These are phyloP conservation scores for Truncatella angustata DNA, from an alignment of 2,329 filamentous ascomycete species.

Conservation along the genomic window DNA sequence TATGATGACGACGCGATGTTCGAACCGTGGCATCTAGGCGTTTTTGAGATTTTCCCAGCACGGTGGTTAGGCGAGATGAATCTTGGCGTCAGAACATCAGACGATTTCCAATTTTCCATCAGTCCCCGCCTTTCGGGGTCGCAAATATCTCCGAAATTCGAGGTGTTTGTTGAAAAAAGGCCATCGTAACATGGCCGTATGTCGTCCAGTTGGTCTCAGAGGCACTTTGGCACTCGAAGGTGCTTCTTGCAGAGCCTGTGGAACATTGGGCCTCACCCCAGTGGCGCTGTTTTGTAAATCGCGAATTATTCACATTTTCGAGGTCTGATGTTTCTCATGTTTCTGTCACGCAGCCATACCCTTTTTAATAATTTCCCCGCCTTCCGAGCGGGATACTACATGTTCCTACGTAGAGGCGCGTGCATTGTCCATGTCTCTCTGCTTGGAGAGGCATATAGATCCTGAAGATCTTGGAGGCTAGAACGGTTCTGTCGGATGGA, in stretches of 20 bases:
- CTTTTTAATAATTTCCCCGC: no score
- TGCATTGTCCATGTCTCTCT: neutral
- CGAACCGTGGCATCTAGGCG: neutral
- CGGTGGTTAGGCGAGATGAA: conserved; percentile 1
- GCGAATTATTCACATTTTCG: neutral
- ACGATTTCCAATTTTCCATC: conserved; percentile 3
- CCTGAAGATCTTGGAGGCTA: no score
- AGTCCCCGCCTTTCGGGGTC: neutral
- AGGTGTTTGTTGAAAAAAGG: neutral
- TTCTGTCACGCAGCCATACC: no score
- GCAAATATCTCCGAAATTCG: neutral
- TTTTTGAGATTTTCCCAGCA: neutral
- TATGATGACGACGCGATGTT: neutral
- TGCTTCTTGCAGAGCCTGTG: neutral
- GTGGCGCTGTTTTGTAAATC: neutral
- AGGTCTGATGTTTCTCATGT: no score
- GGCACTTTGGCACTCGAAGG: no score
- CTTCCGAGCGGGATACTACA: no score
- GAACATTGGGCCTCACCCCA: neutral
- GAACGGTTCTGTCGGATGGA: neutral
- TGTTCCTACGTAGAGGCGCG: neutral
- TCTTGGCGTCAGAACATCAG: conserved; percentile 3
- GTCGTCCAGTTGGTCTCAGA: no score
- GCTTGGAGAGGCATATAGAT: neutral
- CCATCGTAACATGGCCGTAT: conserved; percentile 3